Evolutionary conservation across 2,329 filamentous ascomycete species (phyloP).

Genomic region (Chaetomiaceae sp.): DNA sequence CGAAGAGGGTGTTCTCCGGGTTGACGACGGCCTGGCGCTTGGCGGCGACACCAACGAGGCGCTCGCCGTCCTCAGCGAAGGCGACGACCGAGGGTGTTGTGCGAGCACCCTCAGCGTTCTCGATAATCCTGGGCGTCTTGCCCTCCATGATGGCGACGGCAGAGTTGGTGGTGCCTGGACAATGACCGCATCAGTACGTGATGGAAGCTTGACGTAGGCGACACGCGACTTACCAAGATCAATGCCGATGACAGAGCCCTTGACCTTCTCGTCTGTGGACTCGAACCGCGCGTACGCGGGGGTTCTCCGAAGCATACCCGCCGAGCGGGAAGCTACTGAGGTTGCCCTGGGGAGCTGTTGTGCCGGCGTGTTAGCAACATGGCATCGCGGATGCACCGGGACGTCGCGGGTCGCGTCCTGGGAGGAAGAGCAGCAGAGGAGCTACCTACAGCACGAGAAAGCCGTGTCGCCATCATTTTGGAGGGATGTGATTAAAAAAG

Average conservation of each 20-base stretch:
- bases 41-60: conserved; percentile 91
- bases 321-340: conserved; percentile 62
- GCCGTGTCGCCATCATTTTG: conserved; percentile 27
- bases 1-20: conserved; percentile 96
- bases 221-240: conserved; percentile 69
- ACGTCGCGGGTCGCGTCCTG: not conserved
- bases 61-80: conserved; percentile 92
- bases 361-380: conserved; percentile 11
- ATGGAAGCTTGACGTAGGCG: conserved; percentile 3
- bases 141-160: conserved; percentile 98
- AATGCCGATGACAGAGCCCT: conserved; percentile 95
- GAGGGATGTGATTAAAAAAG: conserved; percentile 19
- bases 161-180: conserved; percentile 83
- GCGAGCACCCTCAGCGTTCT: conserved; percentile 91
- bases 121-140: conserved; percentile 91
- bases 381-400: too few species aligned
- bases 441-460: conserved; percentile 26
- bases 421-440: too few species aligned
- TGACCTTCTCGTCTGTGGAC: conserved; percentile 80
- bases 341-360: conserved; percentile 76
- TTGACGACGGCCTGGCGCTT: conserved; percentile 99
- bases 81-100: conserved; percentile 93
- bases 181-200: conserved; percentile 9
- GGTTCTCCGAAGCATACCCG: conserved; percentile 61
- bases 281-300: conserved; percentile 75